These are phyloP conservation scores for Amanita pallidorosea DNA, from an alignment of 768 basidiomycete genomes.

Conservation along the genomic window DNA sequence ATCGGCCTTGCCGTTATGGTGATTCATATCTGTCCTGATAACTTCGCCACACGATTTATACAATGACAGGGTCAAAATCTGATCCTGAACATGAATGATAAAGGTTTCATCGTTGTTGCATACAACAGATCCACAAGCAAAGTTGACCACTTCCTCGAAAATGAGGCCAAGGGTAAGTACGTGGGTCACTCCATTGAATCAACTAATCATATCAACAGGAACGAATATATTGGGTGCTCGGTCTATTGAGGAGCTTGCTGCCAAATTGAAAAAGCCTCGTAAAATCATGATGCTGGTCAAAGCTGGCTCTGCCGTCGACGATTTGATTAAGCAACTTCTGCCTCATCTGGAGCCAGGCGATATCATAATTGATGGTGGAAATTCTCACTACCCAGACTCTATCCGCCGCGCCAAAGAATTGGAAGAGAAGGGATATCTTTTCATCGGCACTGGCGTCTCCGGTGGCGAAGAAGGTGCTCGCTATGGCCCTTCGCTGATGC, in stretches of 20 bases:
- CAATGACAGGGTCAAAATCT: constrained; percentile 79
- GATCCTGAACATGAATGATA: constrained; percentile 99
- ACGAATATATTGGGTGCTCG: constrained; percentile 94
- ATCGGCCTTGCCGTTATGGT: constrained; percentile 88
- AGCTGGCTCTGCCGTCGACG: constrained; percentile 92
- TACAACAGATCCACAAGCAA: constrained; percentile 97
- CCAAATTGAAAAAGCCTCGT: constrained; percentile 91
- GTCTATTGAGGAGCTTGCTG: constrained; percentile 80
- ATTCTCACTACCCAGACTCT: constrained; percentile 98
- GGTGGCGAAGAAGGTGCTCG: constrained; percentile 99
- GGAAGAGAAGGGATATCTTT: constrained; percentile 89
- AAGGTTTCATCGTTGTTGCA: constrained; percentile 94
- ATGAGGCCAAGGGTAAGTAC: constrained; percentile 89
- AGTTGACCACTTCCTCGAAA: constrained; percentile 89
- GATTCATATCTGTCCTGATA: constrained; percentile 18
- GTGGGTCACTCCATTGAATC: not conserved
- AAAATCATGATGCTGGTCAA: constrained; percentile 99
- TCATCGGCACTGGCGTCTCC: constrained; percentile 97
- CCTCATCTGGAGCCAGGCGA: constrained; percentile 92
- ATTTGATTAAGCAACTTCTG: constrained; percentile 83
- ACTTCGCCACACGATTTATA: constrained; percentile 10
- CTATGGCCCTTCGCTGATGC: constrained; percentile 97
- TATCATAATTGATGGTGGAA: constrained; percentile 99
- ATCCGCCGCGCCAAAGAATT: constrained; percentile 91
- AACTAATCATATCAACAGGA: constrained; percentile 34